Base-by-base conservation (phyloP, 257 asterid species). In the Marsdenia floribunda region DNA sequence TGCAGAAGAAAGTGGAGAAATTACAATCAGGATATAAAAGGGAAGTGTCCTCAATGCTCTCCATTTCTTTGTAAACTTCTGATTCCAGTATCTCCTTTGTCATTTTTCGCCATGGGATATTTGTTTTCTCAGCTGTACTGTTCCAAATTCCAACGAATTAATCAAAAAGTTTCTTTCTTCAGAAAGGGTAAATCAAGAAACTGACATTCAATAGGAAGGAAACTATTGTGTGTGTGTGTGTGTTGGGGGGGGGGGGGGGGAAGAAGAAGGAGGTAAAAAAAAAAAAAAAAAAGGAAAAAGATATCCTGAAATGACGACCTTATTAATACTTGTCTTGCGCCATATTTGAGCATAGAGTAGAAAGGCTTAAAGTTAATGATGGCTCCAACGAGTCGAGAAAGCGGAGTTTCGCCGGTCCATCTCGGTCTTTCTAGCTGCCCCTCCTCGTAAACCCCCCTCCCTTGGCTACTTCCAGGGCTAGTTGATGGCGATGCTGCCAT, bases 111-210 rank as follows among this genome's bases (percentile, higher is more conserved):
- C 97, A 93, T 18, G 97, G 97, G 80, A 93, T 90, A 86, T 82
- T 91, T 74, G 86, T 83, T 83, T 90, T 91, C 84, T 93, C 98
- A 73, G 97, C 98, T 88, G 97, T 93, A 83, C 98, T 93, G 97
- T 81, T 74, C 83, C 78, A 77, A 79, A 58, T 50, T 73, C 69
- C 73, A 72, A 73, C 29, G 18, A 65, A 66, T 61, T 24, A 38
- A 78, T 37, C 35, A 71, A 49, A 65, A 50, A 13, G 5, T 63
- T 63, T 35, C 13, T 29, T 10, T 33, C 11, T 33, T 40, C n/a
- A 49, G 64, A 59, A 33, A 49, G 40, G 53, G 29, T 19, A 13
- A 13, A 53, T 22, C 35, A 10, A 60, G 24, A 24, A 13, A 60
- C 18, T 12, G 9, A 1, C 8, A 18, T 24, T 75, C 60, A 61